Percentiles rank a stretch among this genome's conserved stretches.
Conservation (phyloP, 78 protist genomes). For the Dictyostelium firmibasis region DNA sequence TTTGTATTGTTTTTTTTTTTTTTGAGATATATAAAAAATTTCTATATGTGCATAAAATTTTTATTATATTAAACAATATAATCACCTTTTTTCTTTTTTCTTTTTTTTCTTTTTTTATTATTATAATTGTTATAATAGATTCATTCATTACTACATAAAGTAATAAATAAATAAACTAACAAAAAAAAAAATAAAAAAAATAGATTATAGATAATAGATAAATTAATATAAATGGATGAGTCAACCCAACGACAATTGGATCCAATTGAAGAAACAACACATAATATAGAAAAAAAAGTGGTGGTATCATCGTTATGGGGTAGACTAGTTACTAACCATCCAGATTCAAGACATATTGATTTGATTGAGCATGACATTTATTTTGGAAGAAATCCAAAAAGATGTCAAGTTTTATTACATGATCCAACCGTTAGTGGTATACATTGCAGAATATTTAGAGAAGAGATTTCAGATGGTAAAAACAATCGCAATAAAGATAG, state of each 20-base stretch:
- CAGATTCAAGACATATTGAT: slow-evolving; percentile 23
- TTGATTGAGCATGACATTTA: neutral
- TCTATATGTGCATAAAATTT: neutral
- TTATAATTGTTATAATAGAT: no score
- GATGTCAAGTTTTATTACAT: neutral
- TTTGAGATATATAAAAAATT: neutral
- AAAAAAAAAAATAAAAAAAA: no score
- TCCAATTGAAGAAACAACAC: neutral
- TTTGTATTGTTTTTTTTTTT: neutral
- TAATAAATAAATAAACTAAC: neutral
- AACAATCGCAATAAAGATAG: neutral
- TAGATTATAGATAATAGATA: no score
- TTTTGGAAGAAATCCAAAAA: slow-evolving; percentile 46
- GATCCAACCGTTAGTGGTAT: slow-evolving; percentile 65
- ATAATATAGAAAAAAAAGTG: neutral
- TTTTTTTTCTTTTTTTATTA: neutral
- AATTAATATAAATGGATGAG: neutral
- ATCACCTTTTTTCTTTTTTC: neutral
- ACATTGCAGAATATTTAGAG: slow-evolving; percentile 35
- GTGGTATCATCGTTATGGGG: slow-evolving; percentile 31
- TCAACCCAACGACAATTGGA: neutral
- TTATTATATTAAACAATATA: neutral
- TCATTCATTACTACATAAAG: neutral
- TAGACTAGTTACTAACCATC: slow-evolving; percentile 26
- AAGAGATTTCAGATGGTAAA: neutral